Percentiles rank a stretch among this genome's conserved stretches.
These are phyloP conservation scores for Citrus maxima DNA, from an alignment of 345 rosid genomes.

Conservation along the genomic window DNA sequence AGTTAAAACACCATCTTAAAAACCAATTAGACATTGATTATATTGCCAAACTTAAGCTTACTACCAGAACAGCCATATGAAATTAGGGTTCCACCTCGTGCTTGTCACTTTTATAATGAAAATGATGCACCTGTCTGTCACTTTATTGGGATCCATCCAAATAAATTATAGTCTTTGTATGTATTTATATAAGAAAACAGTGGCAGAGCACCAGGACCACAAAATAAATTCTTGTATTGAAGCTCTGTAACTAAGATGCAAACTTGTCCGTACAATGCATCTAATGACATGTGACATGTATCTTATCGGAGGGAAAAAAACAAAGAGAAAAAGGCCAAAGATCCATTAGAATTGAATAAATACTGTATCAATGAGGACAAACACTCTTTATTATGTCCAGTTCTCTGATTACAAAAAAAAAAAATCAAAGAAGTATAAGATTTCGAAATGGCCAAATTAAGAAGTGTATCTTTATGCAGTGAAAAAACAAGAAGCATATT, in stretches of 20 bases:
- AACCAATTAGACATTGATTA: not conserved
- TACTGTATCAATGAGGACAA: slow-evolving; percentile 5
- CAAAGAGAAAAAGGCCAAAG: slow-evolving; percentile 1
- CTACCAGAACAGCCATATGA: too few relatives aligned
- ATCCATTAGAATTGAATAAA: not conserved
- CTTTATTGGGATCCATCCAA: slow-evolving; percentile 14
- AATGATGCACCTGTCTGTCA: slow-evolving; percentile 8
- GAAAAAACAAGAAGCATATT: not conserved
- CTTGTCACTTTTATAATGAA: not conserved
- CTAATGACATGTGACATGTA: not conserved
- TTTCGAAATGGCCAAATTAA: too few relatives aligned
- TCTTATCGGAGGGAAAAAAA: not conserved
- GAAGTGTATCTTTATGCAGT: not conserved
- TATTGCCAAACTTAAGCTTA: not conserved
- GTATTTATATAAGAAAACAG: slow-evolving; percentile 1
- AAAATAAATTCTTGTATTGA: not conserved
- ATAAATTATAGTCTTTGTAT: not conserved
- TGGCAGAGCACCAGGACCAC: slow-evolving; percentile 26
- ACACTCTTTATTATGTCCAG: not conserved
- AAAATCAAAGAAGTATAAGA: not conserved
- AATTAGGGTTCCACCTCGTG: not conserved
- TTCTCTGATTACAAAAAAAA: not conserved
- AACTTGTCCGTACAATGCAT: not conserved
- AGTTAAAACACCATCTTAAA: not conserved
- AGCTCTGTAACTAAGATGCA: not conserved